phyloP scores from a whole-genome alignment of 257 asterid genomes.

The Solanum rostratum region DNA sequence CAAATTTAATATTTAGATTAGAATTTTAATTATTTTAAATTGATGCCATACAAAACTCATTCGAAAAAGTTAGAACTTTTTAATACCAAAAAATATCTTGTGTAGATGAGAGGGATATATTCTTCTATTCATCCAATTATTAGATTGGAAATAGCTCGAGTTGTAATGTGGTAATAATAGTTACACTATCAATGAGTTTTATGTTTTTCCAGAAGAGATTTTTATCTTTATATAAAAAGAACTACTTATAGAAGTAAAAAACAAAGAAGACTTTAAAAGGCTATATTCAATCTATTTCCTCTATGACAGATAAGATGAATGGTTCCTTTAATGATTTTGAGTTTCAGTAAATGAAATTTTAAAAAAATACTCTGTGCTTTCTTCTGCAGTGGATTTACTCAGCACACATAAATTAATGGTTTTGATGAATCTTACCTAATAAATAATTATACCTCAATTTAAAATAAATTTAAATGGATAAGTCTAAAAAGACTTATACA shows the following conservation, averaged over 20 bases:
- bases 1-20: accelerated
- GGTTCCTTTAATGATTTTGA: neutral
- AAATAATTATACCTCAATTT: too few relatives aligned
- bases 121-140: neutral
- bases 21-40: neutral
- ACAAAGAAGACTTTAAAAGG: neutral
- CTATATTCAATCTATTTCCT: neutral
- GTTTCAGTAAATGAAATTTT: neutral
- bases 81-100: neutral
- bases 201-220: neutral
- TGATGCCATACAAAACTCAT: neutral
- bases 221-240: neutral
- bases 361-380: neutral
- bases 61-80: neutral
- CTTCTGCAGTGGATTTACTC: neutral
- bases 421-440: neutral
- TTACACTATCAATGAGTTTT: neutral
- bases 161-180: neutral
- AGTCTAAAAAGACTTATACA: too few relatives aligned
- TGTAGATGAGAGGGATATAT: neutral
- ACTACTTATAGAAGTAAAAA: neutral
- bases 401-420: neutral
- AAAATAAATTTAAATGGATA: too few relatives aligned
- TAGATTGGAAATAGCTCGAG: neutral
- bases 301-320: neutral